phyloP scores from a whole-genome alignment of 306 rosid species.

The Prinsepia uniflora region DNA sequence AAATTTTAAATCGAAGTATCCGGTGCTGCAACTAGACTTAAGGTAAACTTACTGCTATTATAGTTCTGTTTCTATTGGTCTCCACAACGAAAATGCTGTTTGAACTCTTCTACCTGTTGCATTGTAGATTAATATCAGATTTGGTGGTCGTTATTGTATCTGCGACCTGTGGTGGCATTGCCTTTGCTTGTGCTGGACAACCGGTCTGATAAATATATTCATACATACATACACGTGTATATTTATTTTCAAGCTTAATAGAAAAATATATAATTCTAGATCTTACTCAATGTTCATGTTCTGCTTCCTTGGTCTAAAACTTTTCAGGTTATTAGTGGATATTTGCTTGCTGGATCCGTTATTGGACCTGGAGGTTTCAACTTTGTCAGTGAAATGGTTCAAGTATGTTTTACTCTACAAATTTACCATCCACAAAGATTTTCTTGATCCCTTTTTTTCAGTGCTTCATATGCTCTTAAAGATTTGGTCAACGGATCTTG shows the following conservation, averaged over 20 bases:
- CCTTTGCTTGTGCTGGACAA: conserved; percentile 63
- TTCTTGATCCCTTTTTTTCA: neutral
- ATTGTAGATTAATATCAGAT: conserved; percentile 49
- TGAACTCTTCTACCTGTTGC: conserved; percentile 18
- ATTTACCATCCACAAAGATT: conserved; percentile 7
- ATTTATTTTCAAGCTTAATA: neutral
- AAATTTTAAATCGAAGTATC: conserved; percentile 52
- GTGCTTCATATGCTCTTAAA: neutral
- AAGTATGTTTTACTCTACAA: conserved; percentile 31
- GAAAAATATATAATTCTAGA: neutral
- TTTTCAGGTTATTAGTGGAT: conserved; percentile 50
- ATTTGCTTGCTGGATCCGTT: conserved; percentile 50
- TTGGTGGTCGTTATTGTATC: conserved; percentile 51
- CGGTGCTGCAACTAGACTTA: conserved; percentile 52
- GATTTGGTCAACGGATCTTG: neutral
- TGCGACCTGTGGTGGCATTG: conserved; percentile 61
- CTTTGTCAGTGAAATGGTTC: conserved; percentile 60
- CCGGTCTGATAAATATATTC: conserved; percentile 35
- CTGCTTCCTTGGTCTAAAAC: conserved; percentile 18
- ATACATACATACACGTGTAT: neutral
- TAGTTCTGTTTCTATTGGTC: neutral
- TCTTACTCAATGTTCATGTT: conserved; percentile 7
- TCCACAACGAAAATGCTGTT: conserved; percentile 12
- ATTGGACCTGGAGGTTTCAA: conserved; percentile 57
- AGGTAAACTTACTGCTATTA: conserved; percentile 29